phyloP scores from a whole-genome alignment of 2,329 filamentous ascomycete species.

The Epichloe bromicola region DNA sequence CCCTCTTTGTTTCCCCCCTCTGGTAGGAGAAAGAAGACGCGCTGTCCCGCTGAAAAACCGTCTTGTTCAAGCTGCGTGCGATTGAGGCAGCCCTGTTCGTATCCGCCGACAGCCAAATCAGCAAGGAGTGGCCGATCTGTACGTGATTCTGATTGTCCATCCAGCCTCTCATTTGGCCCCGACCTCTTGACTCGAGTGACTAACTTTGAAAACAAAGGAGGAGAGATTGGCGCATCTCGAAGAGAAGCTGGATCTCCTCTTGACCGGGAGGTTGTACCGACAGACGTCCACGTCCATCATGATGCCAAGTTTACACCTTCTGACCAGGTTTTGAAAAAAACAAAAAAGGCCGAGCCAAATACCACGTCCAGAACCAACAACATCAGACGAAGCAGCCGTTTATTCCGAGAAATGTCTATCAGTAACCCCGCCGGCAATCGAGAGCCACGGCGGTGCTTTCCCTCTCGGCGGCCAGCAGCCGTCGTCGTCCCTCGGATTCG shows the following conservation, averaged over 20 bases:
- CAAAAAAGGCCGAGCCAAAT: conserved; percentile 14
- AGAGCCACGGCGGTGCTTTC: conserved; percentile 9
- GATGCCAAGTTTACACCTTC: conserved; percentile 9
- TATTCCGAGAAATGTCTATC: conserved; percentile 23
- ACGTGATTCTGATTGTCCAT: conserved; percentile 9
- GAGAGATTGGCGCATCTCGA: conserved; percentile 37
- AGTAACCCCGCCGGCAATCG: conserved; percentile 15
- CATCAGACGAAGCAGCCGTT: conserved; percentile 18
- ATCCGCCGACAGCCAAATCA: conserved; percentile 24
- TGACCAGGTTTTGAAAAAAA: conserved; percentile 13
- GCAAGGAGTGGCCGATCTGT: conserved; percentile 31
- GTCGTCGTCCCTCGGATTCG: conserved; percentile 15
- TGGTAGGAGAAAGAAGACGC: conserved; percentile 33
- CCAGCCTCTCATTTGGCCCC: too few relatives aligned
- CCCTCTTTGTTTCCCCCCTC: rapidly evolving
- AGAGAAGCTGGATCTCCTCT: conserved; percentile 37
- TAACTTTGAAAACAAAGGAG: conserved; percentile 20
- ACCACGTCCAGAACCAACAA: conserved; percentile 14
- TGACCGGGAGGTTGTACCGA: conserved; percentile 27
- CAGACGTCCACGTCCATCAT: conserved; percentile 1
- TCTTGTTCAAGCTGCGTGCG: conserved; percentile 37
- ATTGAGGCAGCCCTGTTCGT: conserved; percentile 33
- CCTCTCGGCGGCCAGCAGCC: conserved; percentile 11
- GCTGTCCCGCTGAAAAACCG: conserved; percentile 38
- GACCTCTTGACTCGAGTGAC: not conserved